Conservation (phyloP, 257 asterid genomes). For the Solanum paucissectum region DNA sequence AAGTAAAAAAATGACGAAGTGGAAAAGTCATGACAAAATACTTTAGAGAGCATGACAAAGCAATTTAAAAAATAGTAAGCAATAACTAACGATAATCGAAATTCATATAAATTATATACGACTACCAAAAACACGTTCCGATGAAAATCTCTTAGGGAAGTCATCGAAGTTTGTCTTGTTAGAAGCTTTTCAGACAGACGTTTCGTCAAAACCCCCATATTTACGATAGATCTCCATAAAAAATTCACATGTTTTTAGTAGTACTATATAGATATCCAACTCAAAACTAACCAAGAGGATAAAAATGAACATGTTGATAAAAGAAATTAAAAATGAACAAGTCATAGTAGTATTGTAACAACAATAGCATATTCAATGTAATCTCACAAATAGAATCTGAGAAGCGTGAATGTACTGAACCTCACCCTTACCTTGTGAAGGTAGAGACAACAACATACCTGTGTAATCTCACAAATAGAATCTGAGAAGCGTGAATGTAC, state of each 20-base stretch:
- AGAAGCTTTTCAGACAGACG: neutral
- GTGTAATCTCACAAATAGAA: too few species aligned
- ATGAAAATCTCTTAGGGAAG: neutral
- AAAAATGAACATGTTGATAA: neutral
- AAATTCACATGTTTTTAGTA: neutral
- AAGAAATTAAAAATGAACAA: neutral
- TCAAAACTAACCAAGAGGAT: neutral
- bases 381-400: neutral
- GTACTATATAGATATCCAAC: neutral
- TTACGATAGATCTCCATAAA: neutral
- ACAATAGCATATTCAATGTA: neutral
- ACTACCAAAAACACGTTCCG: neutral
- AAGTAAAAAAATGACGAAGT: neutral
- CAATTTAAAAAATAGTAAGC: too few species aligned
- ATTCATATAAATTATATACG: neutral
- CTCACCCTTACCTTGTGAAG: neutral
- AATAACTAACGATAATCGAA: too few species aligned
- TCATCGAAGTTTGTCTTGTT: neutral
- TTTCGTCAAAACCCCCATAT: neutral
- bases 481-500: neutral
- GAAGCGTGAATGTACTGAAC: neutral
- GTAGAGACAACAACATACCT: neutral
- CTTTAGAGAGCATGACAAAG: too few species aligned
- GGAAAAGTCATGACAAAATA: too few species aligned
- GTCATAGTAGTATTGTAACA: neutral